phyloP scores from a whole-genome alignment of 2,329 filamentous ascomycete genomes.

The Cryphonectria japonica region DNA sequence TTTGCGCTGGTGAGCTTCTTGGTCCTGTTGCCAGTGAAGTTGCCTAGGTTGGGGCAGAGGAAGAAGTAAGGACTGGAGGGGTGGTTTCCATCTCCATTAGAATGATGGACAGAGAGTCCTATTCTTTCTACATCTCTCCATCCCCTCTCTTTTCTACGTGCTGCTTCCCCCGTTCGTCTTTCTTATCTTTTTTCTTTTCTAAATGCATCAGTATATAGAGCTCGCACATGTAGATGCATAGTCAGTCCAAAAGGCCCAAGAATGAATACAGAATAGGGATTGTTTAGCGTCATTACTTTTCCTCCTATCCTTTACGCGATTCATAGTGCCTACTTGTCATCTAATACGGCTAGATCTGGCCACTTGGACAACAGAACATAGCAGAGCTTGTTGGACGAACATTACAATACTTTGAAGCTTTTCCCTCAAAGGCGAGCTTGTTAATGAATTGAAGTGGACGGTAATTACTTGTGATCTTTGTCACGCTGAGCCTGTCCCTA shows the following conservation, averaged over 20 bases:
- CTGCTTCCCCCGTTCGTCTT: too few relatives aligned
- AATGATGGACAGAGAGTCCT: too few relatives aligned
- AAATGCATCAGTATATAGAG: too few relatives aligned
- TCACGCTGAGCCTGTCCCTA: neutral
- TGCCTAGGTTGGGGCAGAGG: constrained; percentile 54
- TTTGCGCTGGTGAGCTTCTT: constrained; percentile 53
- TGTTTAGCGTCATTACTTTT: neutral
- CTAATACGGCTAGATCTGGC: too few relatives aligned
- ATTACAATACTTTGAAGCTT: neutral
- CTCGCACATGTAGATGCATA: too few relatives aligned
- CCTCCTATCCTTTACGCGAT: neutral
- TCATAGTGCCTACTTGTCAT: neutral
- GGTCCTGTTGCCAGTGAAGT: constrained; percentile 54
- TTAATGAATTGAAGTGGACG: neutral
- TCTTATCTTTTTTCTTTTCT: too few relatives aligned
- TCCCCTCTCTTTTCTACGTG: too few relatives aligned
- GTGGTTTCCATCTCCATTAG: too few relatives aligned
- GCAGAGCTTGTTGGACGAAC: neutral
- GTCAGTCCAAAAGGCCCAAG: neutral
- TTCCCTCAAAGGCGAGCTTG: neutral
- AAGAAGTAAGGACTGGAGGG: constrained; percentile 39
- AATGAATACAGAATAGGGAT: neutral
- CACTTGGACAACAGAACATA: neutral
- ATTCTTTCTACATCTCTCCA: too few relatives aligned
- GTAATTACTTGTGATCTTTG: neutral